phyloP scores from a whole-genome alignment of 1,284 basidiomycete species.

The Cystobasidiaceae sp. region DNA sequence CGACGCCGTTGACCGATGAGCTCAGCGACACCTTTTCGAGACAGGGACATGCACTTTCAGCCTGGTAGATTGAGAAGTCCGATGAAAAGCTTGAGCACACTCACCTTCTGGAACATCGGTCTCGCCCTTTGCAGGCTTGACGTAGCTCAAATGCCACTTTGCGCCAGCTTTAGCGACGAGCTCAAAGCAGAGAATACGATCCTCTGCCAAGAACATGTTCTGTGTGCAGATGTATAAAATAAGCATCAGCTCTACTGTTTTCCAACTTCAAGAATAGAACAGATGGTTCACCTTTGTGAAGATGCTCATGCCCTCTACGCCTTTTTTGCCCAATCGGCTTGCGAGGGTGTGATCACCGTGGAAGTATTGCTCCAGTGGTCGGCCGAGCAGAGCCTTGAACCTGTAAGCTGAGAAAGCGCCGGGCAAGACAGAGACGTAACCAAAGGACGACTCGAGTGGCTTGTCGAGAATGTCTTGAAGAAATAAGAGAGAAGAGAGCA shows the following conservation, averaged over 20 bases:
- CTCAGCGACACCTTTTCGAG: slow-evolving; percentile 70
- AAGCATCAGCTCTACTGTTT: slow-evolving; percentile 51
- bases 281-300: slow-evolving; percentile 62
- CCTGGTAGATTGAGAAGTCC: slow-evolving; percentile 1
- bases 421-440: slow-evolving; percentile 83
- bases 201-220: slow-evolving; percentile 72
- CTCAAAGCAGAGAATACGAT: slow-evolving; percentile 92
- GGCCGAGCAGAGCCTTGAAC: slow-evolving; percentile 81
- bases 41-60: background rate
- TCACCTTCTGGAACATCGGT: slow-evolving; percentile 40
- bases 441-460: slow-evolving; percentile 89
- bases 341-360: slow-evolving; percentile 89
- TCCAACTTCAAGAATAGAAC: slow-evolving; percentile 52
- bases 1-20: slow-evolving; percentile 53
- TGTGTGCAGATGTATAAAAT: slow-evolving; percentile 86
- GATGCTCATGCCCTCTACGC: slow-evolving; percentile 95
- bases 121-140: slow-evolving; percentile 44
- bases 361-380: slow-evolving; percentile 94
- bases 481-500: slow-evolving; percentile 49
- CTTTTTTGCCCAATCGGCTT: slow-evolving; percentile 84
- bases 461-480: slow-evolving; percentile 88
- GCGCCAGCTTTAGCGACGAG: slow-evolving; percentile 74
- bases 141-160: slow-evolving; percentile 37
- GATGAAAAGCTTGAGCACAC: background rate
- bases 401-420: slow-evolving; percentile 96